These are phyloP conservation scores for Urochloa ruziziensis DNA, from an alignment of 176 grass and related monocot species.

Conservation along the genomic window DNA sequence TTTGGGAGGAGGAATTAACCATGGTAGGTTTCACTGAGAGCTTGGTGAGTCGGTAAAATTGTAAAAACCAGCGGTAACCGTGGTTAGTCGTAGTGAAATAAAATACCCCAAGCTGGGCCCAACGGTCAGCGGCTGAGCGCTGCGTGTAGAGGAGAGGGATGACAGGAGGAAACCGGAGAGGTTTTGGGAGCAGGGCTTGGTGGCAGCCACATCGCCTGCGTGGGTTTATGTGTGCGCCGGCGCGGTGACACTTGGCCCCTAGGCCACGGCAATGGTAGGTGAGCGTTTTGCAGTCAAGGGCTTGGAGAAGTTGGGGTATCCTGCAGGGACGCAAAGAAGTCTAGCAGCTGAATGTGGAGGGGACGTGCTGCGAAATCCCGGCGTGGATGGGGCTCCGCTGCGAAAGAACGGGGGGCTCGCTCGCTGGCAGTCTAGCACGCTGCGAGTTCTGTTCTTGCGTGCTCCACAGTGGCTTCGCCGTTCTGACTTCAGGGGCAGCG, in stretches of 20 bases:
- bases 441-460: too few species aligned
- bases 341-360: neutral
- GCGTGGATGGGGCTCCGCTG: neutral
- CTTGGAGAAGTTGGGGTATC: neutral
- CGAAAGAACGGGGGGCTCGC: too few species aligned
- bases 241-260: constrained; percentile 30
- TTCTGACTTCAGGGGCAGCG: too few species aligned
- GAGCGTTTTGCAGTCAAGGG: neutral
- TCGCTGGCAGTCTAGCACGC: too few species aligned
- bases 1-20: too few species aligned
- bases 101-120: too few species aligned
- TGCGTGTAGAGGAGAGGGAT: too few species aligned
- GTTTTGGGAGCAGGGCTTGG: constrained; percentile 16
- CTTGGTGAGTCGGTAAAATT: too few species aligned
- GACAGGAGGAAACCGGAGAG: too few species aligned
- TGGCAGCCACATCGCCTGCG: neutral
- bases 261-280: neutral
- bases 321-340: neutral
- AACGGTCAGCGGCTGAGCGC: too few species aligned
- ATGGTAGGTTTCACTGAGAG: neutral
- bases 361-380: neutral
- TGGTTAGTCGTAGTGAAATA: too few species aligned
- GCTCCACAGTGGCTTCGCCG: too few species aligned
- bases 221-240: neutral
- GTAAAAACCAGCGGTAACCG: neutral